A percentile compares a stretch with the other conserved stretches of the same genome.
phyloP scores from a whole-genome alignment of 1,284 basidiomycete species.

The Sporisorium reilianum region DNA sequence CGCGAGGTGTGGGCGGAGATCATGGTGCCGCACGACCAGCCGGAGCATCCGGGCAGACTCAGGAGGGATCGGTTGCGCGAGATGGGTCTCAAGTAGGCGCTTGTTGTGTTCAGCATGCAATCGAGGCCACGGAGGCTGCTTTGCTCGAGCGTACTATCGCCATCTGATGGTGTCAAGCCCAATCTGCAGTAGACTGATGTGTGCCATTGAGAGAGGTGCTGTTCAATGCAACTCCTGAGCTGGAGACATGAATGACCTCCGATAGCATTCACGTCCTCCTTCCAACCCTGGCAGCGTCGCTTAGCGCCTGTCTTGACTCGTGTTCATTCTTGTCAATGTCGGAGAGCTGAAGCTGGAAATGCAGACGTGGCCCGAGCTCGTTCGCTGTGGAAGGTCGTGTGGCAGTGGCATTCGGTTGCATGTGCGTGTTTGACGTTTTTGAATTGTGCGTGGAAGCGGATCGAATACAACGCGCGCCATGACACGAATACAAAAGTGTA shows the following conservation, averaged over 20 bases:
- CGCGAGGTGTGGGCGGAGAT: slow-evolving; percentile 58
- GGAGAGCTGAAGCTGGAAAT: background rate
- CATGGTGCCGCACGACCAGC: slow-evolving; percentile 48
- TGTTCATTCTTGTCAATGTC: no score
- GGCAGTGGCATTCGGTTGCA: slow-evolving; percentile 17
- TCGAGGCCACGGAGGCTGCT: no score
- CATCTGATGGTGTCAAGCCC: no score
- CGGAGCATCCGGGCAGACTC: slow-evolving; percentile 48
- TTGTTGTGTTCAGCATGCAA: background rate
- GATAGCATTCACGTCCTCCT: no score
- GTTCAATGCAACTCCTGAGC: no score
- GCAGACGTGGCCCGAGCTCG: background rate
- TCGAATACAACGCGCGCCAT: slow-evolving; percentile 18
- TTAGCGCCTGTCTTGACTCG: no score
- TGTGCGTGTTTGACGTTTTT: background rate
- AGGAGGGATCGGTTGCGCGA: slow-evolving; percentile 24
- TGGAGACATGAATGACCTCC: no score
- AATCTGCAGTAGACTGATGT: no score
- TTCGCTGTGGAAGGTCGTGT: slow-evolving; percentile 20
- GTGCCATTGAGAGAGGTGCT: no score
- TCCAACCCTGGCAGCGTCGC: no score
- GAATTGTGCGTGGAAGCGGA: no score
- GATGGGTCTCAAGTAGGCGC: slow-evolving; percentile 39
- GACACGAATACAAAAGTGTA: slow-evolving; percentile 9
- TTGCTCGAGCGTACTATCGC: no score